Conservation (phyloP, 805 yeast species). For the Candida arabinofermentans region DNA sequence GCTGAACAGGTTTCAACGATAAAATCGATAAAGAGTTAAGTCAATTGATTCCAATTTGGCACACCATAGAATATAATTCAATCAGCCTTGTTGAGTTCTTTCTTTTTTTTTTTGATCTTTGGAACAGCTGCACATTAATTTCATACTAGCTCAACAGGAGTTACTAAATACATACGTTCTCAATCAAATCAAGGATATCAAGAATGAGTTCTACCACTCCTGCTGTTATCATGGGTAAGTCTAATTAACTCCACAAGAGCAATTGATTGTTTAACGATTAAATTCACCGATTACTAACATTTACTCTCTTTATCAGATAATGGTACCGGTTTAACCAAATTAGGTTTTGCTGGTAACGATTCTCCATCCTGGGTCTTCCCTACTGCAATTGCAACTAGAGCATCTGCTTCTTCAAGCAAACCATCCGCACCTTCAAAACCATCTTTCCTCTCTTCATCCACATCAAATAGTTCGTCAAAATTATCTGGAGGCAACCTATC, state of each 20-base stretch:
- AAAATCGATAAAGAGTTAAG: too few species aligned
- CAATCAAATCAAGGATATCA: not conserved
- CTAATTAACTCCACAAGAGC: not conserved
- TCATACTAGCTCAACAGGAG: not conserved
- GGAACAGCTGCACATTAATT: not conserved
- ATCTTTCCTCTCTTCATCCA: constrained; percentile 35
- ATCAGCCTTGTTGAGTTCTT: too few species aligned
- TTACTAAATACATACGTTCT: not conserved
- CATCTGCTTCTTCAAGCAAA: constrained; percentile 35
- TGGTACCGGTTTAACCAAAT: constrained; percentile 96
- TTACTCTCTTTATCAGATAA: constrained; percentile 37
- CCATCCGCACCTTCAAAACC: constrained; percentile 45
- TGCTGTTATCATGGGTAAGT: constrained; percentile 92
- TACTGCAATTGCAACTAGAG: constrained; percentile 87
- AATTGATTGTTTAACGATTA: not conserved
- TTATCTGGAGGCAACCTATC: constrained; percentile 42
- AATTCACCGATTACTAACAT: constrained; percentile 10
- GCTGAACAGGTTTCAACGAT: too few species aligned
- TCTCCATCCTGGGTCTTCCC: constrained; percentile 97
- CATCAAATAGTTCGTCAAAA: constrained; percentile 22
- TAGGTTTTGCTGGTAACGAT: constrained; percentile 98
- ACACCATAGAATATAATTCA: too few species aligned
- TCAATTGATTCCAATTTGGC: too few species aligned
- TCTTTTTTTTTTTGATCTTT: too few species aligned
- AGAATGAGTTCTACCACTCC: constrained; percentile 70